Conservation (phyloP, 108 stramenopile species). For the Skeletonema tropicum region DNA sequence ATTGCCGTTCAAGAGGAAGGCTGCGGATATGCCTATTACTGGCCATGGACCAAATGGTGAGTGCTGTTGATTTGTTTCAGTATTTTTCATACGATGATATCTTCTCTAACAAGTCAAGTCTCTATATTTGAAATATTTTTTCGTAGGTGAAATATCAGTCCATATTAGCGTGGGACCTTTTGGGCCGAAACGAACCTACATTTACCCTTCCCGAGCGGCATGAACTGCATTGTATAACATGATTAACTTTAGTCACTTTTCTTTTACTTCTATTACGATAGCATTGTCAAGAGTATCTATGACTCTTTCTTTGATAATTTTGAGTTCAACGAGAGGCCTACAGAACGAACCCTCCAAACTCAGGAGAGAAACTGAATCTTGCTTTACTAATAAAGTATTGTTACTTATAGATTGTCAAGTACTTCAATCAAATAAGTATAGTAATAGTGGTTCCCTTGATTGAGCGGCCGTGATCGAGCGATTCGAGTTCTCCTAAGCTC, state of each 20-base stretch:
- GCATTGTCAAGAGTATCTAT: too few relatives aligned
- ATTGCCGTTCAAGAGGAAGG: conserved; percentile 22
- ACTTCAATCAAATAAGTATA: too few relatives aligned
- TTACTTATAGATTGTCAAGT: too few relatives aligned
- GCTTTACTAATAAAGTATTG: too few relatives aligned
- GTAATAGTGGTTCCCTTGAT: too few relatives aligned
- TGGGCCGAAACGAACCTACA: not conserved
- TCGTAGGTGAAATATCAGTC: not conserved
- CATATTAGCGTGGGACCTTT: not conserved
- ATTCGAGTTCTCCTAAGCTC: not conserved
- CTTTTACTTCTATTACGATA: not conserved
- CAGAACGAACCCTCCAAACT: not conserved
- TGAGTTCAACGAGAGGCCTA: not conserved
- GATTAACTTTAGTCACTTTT: not conserved
- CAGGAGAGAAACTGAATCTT: not conserved
- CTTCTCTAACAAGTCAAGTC: not conserved
- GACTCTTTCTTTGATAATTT: not conserved
- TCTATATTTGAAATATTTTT: not conserved
- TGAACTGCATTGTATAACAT: not conserved
- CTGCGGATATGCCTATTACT: conserved; percentile 18
- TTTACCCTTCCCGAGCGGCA: not conserved
- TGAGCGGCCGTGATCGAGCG: too few relatives aligned
- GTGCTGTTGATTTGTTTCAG: not conserved
- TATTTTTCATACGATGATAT: not conserved
- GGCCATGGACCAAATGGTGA: conserved; percentile 24